Percentiles rank a stretch among this genome's conserved stretches.
Conservation (phyloP, 495 filamentous ascomycete genomes). For the Penicillium atrosanguineum region DNA sequence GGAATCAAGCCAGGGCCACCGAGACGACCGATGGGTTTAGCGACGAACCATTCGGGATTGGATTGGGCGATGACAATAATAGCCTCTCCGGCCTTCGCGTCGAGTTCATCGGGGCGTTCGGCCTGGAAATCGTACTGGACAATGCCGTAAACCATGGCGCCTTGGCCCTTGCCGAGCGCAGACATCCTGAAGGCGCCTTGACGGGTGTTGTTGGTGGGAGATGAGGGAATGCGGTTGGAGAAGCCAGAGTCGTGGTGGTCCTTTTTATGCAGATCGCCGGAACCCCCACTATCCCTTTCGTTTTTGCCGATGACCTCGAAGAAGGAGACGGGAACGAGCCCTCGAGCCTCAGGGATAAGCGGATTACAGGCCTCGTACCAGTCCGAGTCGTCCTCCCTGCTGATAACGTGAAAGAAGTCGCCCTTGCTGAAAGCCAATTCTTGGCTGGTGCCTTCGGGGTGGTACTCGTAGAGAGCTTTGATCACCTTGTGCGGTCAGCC, state of each 20-base stretch:
- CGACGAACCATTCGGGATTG: slow-evolving; percentile 99
- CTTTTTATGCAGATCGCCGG: slow-evolving; percentile 59
- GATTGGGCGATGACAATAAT: slow-evolving; percentile 99
- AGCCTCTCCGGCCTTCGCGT: slow-evolving; percentile 90
- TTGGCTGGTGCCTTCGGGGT: slow-evolving; percentile 61
- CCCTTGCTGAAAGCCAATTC: slow-evolving; percentile 90
- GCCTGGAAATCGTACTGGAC: slow-evolving; percentile 97
- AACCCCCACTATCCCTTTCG: slow-evolving; percentile 76
- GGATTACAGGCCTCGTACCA: slow-evolving; percentile 99
- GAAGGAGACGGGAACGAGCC: slow-evolving; percentile 88
- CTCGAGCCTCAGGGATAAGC: slow-evolving; percentile 78
- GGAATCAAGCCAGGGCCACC: slow-evolving; percentile 95
- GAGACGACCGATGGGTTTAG: slow-evolving; percentile 92
- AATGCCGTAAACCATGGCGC: slow-evolving; percentile 92
- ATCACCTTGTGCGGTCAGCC: slow-evolving; percentile 68
- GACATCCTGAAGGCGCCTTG: slow-evolving; percentile 48
- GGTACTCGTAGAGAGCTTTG: slow-evolving; percentile 91
- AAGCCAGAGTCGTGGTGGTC: slow-evolving; percentile 77
- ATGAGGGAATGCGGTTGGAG: slow-evolving; percentile 57
- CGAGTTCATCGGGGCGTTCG: slow-evolving; percentile 90
- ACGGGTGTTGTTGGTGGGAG: slow-evolving; percentile 25
- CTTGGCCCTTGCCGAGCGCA: slow-evolving; percentile 58
- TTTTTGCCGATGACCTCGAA: slow-evolving; percentile 90
- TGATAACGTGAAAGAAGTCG: slow-evolving; percentile 98
- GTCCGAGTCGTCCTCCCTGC: slow-evolving; percentile 86